Conservation (phyloP, 2,329 filamentous ascomycete species). For the Sporothrix curviconia region DNA sequence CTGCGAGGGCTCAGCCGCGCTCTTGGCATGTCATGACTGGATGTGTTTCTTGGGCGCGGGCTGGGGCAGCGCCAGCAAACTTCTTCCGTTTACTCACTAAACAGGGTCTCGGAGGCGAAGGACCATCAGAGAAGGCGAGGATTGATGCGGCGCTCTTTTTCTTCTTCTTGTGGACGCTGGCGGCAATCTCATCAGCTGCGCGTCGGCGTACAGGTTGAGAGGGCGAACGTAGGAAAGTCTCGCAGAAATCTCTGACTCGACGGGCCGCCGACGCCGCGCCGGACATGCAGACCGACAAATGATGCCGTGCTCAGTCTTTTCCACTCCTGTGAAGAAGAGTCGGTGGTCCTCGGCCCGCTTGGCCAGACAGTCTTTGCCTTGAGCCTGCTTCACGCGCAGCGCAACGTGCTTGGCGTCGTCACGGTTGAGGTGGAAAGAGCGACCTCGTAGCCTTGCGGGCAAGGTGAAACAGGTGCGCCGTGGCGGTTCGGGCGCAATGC, state of each 20-base stretch:
- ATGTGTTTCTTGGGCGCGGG: slow-evolving; percentile 73
- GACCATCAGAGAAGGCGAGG: slow-evolving; percentile 42
- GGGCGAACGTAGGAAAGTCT: slow-evolving; percentile 79
- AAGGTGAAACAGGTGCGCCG: slow-evolving; percentile 53
- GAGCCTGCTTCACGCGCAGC: slow-evolving; percentile 51
- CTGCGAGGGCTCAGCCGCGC: slow-evolving; percentile 33
- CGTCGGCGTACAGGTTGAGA: slow-evolving; percentile 57
- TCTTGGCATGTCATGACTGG: slow-evolving; percentile 65
- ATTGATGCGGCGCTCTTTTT: background rate
- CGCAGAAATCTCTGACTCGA: slow-evolving; percentile 69
- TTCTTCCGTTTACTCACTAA: slow-evolving; percentile 63
- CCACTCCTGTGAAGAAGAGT: slow-evolving; percentile 17
- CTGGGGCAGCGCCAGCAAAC: slow-evolving; percentile 43
- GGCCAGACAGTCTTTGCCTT: slow-evolving; percentile 38
- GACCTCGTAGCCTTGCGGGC: slow-evolving; percentile 62
- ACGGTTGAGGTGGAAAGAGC: slow-evolving; percentile 61
- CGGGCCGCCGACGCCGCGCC: slow-evolving; percentile 69
- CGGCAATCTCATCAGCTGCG: slow-evolving; percentile 50
- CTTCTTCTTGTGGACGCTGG: slow-evolving; percentile 19
- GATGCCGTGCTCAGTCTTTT: slow-evolving; percentile 40
- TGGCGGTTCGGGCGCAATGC: background rate
- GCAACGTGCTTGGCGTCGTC: slow-evolving; percentile 62
- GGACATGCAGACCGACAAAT: slow-evolving; percentile 70
- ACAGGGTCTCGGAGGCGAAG: slow-evolving; percentile 80
- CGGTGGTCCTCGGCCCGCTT: slow-evolving; percentile 22